Evolutionary conservation across 2,329 filamentous ascomycete genomes (phyloP), one percentile per base, ranked within the genome.

Genomic region (Parastagonospora avenae): DNA sequence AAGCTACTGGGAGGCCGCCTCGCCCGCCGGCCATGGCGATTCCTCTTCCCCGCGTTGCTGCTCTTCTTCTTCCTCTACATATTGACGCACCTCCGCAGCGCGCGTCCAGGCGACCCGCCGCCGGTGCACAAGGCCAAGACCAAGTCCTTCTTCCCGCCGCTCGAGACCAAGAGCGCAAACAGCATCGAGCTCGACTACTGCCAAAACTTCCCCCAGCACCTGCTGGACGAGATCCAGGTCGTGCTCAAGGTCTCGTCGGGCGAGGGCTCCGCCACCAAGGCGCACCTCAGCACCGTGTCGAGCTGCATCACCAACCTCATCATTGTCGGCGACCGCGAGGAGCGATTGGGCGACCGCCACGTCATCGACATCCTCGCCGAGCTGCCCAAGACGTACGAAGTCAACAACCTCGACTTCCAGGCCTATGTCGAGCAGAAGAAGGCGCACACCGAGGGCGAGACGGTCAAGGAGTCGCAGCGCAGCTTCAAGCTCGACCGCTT

Each of bases 261-360:
- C 49, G 80, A 82, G 45, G 46, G 46, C 9, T 61, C 67, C 6
- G 69, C 76, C 36, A 74, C 75, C 45, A 71, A 77, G 27, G 76
- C 79, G 3, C 81, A 83, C 46, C 70, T 85, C 39, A 67, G 76
- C 36, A 82, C 78, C 56, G 78, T 81, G 30, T 82, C 82, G 39
- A 79, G 80, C 15, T 84, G 78, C 64, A 79, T 83, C 52, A 77
- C 79, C 15, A 75, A 85, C 63, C 79, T 80, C 41, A 74, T 81
- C 37, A 78, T 87, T 55, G 84, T 83, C 63, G 85, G 83, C 47
- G 84, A 86, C 67, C 80, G 80, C 50, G 81, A 81, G 32, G 82
- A 85, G 63, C 74, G 77, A 79, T 49, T 77, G 72, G 48, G 81
- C 77, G 49, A 76, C 77, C 46, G 75, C 69, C 73, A 81, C 50